Conservation (phyloP, 2,329 filamentous ascomycete genomes). For the Claviceps sp. region DNA sequence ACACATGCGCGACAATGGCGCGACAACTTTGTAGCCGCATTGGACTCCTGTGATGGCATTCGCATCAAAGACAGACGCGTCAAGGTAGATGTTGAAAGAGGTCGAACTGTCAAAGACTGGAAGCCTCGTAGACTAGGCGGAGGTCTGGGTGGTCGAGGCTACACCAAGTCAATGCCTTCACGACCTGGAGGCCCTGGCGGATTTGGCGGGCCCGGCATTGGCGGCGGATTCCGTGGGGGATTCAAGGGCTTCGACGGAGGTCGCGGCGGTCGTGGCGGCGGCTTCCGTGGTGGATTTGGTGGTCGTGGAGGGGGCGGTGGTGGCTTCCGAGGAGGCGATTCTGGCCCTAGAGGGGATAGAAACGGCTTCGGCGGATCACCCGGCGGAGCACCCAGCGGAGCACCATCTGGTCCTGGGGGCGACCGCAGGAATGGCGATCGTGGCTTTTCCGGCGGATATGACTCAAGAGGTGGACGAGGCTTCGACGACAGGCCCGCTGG, state of each 20-base stretch:
- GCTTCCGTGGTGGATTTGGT: slow-evolving; percentile 27
- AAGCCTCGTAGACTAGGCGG: slow-evolving; percentile 83
- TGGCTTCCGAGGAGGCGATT: slow-evolving; percentile 35
- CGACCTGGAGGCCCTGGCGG: slow-evolving; percentile 54
- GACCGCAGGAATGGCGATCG: slow-evolving; percentile 31
- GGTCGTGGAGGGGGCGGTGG: slow-evolving; percentile 43
- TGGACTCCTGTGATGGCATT: slow-evolving; percentile 74
- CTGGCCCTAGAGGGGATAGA: slow-evolving; percentile 21
- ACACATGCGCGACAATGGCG: slow-evolving; percentile 46
- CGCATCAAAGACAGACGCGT: slow-evolving; percentile 86
- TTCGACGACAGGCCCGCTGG: slow-evolving; percentile 42
- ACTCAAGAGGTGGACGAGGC: slow-evolving; percentile 40
- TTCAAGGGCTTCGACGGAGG: slow-evolving; percentile 33
- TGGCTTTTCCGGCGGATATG: slow-evolving; percentile 36
- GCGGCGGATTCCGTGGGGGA: slow-evolving; percentile 31
- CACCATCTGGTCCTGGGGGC: slow-evolving; percentile 45
- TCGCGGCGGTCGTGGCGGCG: slow-evolving; percentile 27
- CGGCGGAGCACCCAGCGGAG: slow-evolving; percentile 34
- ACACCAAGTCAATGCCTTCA: slow-evolving; percentile 68
- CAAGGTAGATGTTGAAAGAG: slow-evolving; percentile 90
- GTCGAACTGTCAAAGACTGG: slow-evolving; percentile 89
- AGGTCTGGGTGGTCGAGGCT: slow-evolving; percentile 81
- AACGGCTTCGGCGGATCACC: slow-evolving; percentile 36
- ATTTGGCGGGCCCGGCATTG: slow-evolving; percentile 40
- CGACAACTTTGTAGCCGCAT: slow-evolving; percentile 61